Evolutionary conservation across 352 stramenopile genomes (phyloP).

Genomic region (Phytophthora crassamura): DNA sequence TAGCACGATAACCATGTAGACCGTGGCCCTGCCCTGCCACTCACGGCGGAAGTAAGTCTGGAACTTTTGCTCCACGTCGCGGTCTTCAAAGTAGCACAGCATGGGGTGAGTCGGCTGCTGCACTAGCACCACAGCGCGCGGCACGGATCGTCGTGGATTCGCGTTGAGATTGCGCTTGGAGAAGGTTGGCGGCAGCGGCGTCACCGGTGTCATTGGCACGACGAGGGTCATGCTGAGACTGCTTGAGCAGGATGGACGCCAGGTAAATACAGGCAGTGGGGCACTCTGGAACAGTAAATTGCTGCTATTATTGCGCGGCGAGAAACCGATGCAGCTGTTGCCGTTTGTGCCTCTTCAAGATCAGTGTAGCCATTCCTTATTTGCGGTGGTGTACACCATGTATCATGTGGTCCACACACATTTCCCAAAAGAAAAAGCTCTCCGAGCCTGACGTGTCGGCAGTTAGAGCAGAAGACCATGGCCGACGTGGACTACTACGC

Average conservation of each 20-base stretch:
- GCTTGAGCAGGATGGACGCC: neutral
- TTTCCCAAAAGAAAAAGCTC: no score
- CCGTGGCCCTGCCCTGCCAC: slow-evolving; percentile 39
- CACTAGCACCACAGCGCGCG: slow-evolving; percentile 38
- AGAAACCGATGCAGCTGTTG: no score
- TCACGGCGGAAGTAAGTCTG: slow-evolving; percentile 61
- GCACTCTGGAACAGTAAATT: no score
- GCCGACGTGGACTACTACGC: slow-evolving; percentile 74
- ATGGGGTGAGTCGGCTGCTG: slow-evolving; percentile 52
- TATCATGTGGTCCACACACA: no score
- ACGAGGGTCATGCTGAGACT: slow-evolving; percentile 25
- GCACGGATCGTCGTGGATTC: slow-evolving; percentile 34
- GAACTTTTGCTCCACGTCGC: slow-evolving; percentile 65
- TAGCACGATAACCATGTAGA: slow-evolving; percentile 47
- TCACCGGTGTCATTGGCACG: slow-evolving; percentile 26
- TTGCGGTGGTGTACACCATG: no score
- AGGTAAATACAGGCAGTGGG: neutral
- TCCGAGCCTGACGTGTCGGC: slow-evolving; percentile 14
- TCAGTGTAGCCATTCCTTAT: no score
- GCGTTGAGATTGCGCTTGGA: slow-evolving; percentile 44
- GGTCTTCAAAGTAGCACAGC: slow-evolving; percentile 61
- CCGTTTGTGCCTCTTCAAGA: no score
- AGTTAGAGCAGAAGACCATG: slow-evolving; percentile 33
- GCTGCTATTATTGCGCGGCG: no score
- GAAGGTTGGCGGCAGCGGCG: slow-evolving; percentile 10